A percentile compares a stretch with the other conserved stretches of the same genome.
Evolutionary conservation across 208 protist genomes (phyloP).

Genomic region (Crithidia fasciculata): DNA sequence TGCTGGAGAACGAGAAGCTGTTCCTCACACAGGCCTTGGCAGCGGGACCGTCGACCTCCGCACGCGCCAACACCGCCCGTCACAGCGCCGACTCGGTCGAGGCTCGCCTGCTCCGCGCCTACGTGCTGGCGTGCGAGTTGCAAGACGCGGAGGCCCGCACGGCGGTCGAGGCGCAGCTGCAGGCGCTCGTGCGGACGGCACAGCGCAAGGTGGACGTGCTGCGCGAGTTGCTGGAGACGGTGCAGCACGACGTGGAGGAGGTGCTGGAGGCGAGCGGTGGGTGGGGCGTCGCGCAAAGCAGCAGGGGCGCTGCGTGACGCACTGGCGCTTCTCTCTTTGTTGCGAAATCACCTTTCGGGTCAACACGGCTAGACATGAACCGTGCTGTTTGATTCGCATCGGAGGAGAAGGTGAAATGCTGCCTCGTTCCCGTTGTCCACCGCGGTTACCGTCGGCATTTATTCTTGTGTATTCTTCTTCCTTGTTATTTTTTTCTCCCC

Average conservation of each 20-base stretch:
- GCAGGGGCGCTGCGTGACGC: background rate
- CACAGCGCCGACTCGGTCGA: conserved; percentile 51
- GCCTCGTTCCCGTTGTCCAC: background rate
- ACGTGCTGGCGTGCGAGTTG: conserved; percentile 43
- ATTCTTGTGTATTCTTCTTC: background rate
- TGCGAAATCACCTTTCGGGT: too few relatives aligned
- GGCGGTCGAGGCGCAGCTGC: conserved; percentile 48
- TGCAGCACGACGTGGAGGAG: conserved; percentile 53
- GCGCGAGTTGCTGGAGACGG: conserved; percentile 40
- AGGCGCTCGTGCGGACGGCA: conserved; percentile 25
- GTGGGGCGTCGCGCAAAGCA: conserved; percentile 6
- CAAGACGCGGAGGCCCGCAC: conserved; percentile 33
- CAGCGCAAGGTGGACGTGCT: conserved; percentile 37
- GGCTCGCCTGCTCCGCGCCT: conserved; percentile 46
- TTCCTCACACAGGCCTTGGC: conserved; percentile 53
- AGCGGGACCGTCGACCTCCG: conserved; percentile 39
- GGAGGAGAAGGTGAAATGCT: too few relatives aligned
- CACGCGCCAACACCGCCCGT: conserved; percentile 55
- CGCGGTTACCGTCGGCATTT: background rate
- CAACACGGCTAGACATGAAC: too few relatives aligned
- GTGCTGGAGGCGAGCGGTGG: conserved; percentile 33
- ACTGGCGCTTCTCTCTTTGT: background rate
- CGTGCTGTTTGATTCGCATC: too few relatives aligned
- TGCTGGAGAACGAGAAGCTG: conserved; percentile 48
- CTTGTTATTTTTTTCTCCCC: background rate